These are phyloP conservation scores for Cutaneotrichosporon dermatis DNA, from an alignment of 1,284 basidiomycete species.

Conservation along the genomic window DNA sequence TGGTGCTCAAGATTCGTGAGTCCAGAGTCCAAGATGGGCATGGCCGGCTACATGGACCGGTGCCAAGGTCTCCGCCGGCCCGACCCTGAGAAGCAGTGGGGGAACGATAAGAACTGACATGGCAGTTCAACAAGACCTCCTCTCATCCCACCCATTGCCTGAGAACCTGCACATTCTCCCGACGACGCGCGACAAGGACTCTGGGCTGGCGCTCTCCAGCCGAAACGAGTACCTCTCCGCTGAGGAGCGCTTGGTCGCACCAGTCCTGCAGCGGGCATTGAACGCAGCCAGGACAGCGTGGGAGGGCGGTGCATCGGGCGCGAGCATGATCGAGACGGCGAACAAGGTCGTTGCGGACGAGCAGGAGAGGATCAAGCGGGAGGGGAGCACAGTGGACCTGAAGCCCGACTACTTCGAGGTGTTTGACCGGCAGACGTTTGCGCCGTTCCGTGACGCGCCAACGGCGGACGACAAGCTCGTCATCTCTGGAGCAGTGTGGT, in stretches of 20 bases:
- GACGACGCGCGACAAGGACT: slow-evolving; percentile 63
- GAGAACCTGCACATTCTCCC: slow-evolving; percentile 74
- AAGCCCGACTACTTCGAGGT: slow-evolving; percentile 81
- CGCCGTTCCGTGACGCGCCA: slow-evolving; percentile 32
- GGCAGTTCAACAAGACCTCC: slow-evolving; percentile 68
- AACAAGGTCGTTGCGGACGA: slow-evolving; percentile 30
- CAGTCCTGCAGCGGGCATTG: slow-evolving; percentile 68
- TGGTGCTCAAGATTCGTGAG: slow-evolving; percentile 70
- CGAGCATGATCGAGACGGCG: slow-evolving; percentile 55
- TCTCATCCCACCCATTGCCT: slow-evolving; percentile 68
- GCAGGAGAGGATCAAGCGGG: slow-evolving; percentile 46
- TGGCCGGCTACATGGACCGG: too few species aligned
- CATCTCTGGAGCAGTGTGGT: slow-evolving; percentile 81
- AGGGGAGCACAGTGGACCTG: slow-evolving; percentile 56
- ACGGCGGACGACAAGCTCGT: slow-evolving; percentile 56
- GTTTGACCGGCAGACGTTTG: slow-evolving; percentile 73
- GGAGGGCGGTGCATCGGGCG: slow-evolving; percentile 54
- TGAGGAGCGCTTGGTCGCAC: slow-evolving; percentile 64
- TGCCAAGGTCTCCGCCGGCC: too few species aligned
- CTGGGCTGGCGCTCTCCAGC: slow-evolving; percentile 80
- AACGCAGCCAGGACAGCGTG: slow-evolving; percentile 57
- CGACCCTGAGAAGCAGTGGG: too few species aligned
- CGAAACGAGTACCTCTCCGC: slow-evolving; percentile 78
- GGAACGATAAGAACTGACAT: too few species aligned
- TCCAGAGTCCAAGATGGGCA: slow-evolving; percentile 13